These are phyloP conservation scores for Rhizophagus sp. DNA, from an alignment of 192 early-diverging fungal species.

Conservation along the genomic window DNA sequence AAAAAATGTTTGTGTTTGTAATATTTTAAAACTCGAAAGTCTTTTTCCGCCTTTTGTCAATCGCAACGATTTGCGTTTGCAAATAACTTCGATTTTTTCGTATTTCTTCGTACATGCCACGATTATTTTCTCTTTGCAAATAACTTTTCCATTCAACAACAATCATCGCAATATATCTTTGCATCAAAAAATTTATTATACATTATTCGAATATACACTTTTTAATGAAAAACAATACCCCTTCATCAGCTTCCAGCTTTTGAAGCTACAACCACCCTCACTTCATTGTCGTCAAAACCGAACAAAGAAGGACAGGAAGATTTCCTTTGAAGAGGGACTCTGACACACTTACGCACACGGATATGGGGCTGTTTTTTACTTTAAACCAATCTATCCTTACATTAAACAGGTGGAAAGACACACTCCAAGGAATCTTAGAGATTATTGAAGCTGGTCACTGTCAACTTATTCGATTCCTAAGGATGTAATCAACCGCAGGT, in stretches of 20 bases:
- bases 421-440: not conserved
- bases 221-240: not conserved
- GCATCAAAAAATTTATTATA: not conserved
- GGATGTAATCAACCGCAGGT: constrained; percentile 7
- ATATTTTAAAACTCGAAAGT: not conserved
- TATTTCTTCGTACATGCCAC: not conserved
- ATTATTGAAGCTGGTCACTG: constrained; percentile 30
- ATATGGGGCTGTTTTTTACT: not conserved
- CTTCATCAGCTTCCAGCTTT: not conserved
- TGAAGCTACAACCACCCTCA: not conserved
- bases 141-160: not conserved
- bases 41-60: not conserved
- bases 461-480: constrained; percentile 7
- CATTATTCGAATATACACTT: not conserved
- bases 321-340: not conserved
- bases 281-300: not conserved
- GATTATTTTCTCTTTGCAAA: not conserved
- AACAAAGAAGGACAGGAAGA: not conserved
- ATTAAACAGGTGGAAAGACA: constrained; percentile 11
- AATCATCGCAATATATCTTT: not conserved
- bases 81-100: not conserved
- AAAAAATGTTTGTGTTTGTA: not conserved
- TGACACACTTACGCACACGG: not conserved
- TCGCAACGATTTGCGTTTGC: not conserved
- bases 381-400: not conserved